phyloP scores from a whole-genome alignment of 257 asterid species.

The Paraleonurus japonicus region DNA sequence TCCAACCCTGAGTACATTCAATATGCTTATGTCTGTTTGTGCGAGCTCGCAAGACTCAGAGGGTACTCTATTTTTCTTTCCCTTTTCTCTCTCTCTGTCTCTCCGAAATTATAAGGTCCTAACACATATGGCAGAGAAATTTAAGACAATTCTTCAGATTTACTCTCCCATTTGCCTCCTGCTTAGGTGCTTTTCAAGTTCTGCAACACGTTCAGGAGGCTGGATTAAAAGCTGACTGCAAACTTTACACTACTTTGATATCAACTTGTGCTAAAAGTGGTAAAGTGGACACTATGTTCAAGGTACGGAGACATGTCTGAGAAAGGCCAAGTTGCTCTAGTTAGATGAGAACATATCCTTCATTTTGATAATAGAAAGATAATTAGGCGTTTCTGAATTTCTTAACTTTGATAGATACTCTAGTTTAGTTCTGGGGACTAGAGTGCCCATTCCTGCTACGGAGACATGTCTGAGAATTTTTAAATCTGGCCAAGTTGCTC shows the following conservation, averaged over 20 bases:
- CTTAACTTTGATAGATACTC: not conserved
- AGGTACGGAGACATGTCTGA: constrained; percentile 48
- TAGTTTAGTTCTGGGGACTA: constrained; percentile 4
- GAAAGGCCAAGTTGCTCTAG: constrained; percentile 16
- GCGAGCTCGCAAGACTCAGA: constrained; percentile 82
- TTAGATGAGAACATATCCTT: not conserved
- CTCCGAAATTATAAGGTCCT: not conserved
- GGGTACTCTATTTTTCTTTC: constrained; percentile 42
- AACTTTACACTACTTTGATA: constrained; percentile 90
- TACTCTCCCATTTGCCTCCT: constrained; percentile 27
- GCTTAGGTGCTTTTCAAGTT: constrained; percentile 81
- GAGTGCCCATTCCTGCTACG: constrained; percentile 27
- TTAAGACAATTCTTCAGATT: constrained; percentile 11
- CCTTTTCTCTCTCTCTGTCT: constrained; percentile 14
- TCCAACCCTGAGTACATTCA: constrained; percentile 94
- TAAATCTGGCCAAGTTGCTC: constrained; percentile 16
- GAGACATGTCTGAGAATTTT: constrained; percentile 22
- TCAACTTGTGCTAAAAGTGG: constrained; percentile 97
- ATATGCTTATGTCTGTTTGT: constrained; percentile 97
- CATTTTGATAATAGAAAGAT: constrained; percentile 3
- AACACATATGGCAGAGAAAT: constrained; percentile 7
- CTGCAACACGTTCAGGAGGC: constrained; percentile 68
- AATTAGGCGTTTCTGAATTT: constrained; percentile 5
- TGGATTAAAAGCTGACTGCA: constrained; percentile 81
- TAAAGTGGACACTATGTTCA: constrained; percentile 93